phyloP scores from a whole-genome alignment of 257 asterid genomes.

The Lycium barbarum region DNA sequence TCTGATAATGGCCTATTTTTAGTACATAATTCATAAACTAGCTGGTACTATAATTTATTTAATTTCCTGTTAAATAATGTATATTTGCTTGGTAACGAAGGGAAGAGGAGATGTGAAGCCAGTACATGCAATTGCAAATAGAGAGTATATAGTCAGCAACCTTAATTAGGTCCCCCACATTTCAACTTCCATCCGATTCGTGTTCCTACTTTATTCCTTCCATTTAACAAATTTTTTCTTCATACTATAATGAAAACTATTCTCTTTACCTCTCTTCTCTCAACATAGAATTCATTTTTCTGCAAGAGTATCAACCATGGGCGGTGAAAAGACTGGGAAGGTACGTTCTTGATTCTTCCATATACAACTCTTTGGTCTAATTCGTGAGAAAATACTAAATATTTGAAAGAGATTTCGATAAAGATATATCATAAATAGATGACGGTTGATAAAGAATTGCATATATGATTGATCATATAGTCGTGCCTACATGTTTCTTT shows the following conservation, averaged over 20 bases:
- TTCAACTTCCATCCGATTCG: background rate
- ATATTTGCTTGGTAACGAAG: slow-evolving; percentile 27
- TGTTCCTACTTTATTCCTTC: slow-evolving; percentile 2
- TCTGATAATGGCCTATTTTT: too few species aligned
- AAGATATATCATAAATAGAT: too few species aligned
- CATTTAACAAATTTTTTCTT: background rate
- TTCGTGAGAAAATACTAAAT: too few species aligned
- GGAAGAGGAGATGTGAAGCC: slow-evolving; percentile 25
- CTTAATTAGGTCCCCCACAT: background rate
- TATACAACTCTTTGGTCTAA: background rate
- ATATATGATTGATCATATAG: background rate
- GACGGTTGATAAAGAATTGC: background rate
- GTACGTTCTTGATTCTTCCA: slow-evolving; percentile 1
- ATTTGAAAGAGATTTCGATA: background rate
- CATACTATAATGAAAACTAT: background rate
- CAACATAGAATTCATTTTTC: background rate
- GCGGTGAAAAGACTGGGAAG: background rate
- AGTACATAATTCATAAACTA: too few species aligned
- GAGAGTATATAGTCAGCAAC: background rate
- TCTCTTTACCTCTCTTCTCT: background rate
- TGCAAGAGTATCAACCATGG: slow-evolving; percentile 9
- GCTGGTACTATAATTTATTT: too few species aligned
- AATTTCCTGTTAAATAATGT: too few species aligned
- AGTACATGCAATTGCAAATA: background rate
- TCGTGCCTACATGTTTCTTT: background rate